Base-by-base conservation (phyloP, 106 monocot genomes). In the Gastrodia elata region DNA sequence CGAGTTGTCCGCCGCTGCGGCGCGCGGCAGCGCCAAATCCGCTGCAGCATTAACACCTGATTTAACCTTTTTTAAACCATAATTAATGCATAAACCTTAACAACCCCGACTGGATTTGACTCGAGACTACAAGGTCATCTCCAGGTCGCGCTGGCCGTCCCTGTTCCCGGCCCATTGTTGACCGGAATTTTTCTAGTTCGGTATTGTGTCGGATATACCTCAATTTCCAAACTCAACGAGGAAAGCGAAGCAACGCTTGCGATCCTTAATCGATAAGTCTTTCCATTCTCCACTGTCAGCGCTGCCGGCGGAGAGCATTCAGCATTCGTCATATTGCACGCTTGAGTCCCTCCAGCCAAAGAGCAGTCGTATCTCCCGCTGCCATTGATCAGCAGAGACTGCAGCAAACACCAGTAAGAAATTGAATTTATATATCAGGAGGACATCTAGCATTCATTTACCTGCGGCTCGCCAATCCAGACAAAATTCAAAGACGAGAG, bases 391-490 rank as follows among this genome's bases (percentile, higher is more conserved):
- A 86, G 67, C 8, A 87, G 70, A 1, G 87, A 87, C 87, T 87
- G 85, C 75, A 75, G 7, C 2, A 42, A 42, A 14, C 8, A 42
- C 1, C 0, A 42, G 0, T 42, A 42, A 42, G 9, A 42, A 11
- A 42, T 44, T 7, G 16, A 44, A 7, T 44, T 7, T 44, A 44
- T 13, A 44, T 44, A 9, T 44, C 8, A 44, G 16, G 10, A 46
- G 13, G 18, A 43, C 8, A 43, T 1, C n/a, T 3, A 20, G 15
- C 0, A 49, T 20, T 22, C n/a, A 3, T 2, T 3, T 81, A 93
- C 93, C 79, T 87, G 86, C 6, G 95, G 89, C 74, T 95, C 95
- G 5, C 77, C 79, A 1, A 95, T 87, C 73, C 79, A 95, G 0
- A 30, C 71, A 41, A 95, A 87, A 7, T 72, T 77, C 1, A 59